Evolutionary conservation across 495 filamentous ascomycete genomes (phyloP).

Genomic region (Cercophora samala): DNA sequence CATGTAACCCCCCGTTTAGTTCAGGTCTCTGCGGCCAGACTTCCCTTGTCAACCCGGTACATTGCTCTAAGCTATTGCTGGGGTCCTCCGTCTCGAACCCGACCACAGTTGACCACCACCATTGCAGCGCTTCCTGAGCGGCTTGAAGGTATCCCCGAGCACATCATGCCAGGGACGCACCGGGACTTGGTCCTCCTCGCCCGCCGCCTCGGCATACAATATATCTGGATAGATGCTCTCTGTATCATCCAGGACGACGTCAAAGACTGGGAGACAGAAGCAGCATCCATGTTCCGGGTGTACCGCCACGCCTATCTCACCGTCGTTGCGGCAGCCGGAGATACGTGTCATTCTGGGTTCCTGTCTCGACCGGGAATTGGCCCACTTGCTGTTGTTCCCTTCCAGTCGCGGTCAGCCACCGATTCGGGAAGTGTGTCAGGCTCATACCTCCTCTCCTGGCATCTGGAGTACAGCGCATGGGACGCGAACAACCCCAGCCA

Average conservation of each 20-base stretch:
- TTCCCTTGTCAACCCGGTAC: neutral
- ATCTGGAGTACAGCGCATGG: neutral
- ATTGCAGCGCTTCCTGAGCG: neutral
- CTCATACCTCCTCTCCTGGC: neutral
- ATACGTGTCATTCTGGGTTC: neutral
- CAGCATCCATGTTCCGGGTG: neutral
- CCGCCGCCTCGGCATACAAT: neutral
- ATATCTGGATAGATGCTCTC: neutral
- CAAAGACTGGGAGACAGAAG: neutral
- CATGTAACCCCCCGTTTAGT: neutral
- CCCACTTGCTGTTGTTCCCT: neutral
- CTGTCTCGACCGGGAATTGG: neutral
- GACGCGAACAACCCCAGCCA: neutral
- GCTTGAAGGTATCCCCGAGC: neutral
- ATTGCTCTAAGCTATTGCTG: slow-evolving; percentile 1
- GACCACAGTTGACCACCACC: neutral
- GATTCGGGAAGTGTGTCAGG: neutral
- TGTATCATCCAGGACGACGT: neutral
- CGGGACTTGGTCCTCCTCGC: neutral
- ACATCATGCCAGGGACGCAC: neutral
- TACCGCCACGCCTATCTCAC: neutral
- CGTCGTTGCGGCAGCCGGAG: neutral
- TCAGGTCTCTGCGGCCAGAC: neutral
- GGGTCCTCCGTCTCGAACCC: neutral
- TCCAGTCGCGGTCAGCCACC: neutral